Percentiles rank a stretch among this genome's conserved stretches.
phyloP scores from a whole-genome alignment of 306 rosid genomes.

The Calophaca sinica region DNA sequence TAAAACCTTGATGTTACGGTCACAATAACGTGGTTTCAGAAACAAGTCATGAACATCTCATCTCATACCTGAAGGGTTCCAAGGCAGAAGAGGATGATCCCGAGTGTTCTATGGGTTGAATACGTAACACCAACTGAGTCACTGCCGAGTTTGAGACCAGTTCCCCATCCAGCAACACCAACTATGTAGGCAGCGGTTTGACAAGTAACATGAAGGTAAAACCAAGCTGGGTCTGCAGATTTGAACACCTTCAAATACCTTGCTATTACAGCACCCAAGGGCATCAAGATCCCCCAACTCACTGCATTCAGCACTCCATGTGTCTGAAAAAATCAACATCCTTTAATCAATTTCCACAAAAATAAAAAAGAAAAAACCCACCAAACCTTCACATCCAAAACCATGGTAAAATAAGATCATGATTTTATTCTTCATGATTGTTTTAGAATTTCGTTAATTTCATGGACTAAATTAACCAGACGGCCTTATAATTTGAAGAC shows the following conservation, averaged over 20 bases:
- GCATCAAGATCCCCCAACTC: constrained; percentile 89
- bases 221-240: constrained; percentile 97
- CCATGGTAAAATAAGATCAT: neutral
- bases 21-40: neutral
- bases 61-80: constrained; percentile 87
- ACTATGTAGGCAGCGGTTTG: constrained; percentile 82
- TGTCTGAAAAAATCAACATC: constrained; percentile 48
- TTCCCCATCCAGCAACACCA: constrained; percentile 97
- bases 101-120: constrained; percentile 65
- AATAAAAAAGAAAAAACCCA: neutral
- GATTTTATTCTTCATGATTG: neutral
- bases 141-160: constrained; percentile 90
- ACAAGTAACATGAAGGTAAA: constrained; percentile 86
- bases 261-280: constrained; percentile 76
- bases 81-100: constrained; percentile 75
- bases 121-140: constrained; percentile 59
- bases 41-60: constrained; percentile 13
- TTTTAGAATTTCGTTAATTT: too few relatives aligned
- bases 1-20: too few relatives aligned
- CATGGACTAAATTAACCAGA: too few relatives aligned
- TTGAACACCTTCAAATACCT: constrained; percentile 82
- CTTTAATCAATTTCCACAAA: constrained; percentile 26
- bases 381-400: neutral
- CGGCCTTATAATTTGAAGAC: too few relatives aligned
- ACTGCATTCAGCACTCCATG: constrained; percentile 80